Evolutionary conservation across 2,329 filamentous ascomycete species (phyloP).

Genomic region (Aspergillus floridensis): DNA sequence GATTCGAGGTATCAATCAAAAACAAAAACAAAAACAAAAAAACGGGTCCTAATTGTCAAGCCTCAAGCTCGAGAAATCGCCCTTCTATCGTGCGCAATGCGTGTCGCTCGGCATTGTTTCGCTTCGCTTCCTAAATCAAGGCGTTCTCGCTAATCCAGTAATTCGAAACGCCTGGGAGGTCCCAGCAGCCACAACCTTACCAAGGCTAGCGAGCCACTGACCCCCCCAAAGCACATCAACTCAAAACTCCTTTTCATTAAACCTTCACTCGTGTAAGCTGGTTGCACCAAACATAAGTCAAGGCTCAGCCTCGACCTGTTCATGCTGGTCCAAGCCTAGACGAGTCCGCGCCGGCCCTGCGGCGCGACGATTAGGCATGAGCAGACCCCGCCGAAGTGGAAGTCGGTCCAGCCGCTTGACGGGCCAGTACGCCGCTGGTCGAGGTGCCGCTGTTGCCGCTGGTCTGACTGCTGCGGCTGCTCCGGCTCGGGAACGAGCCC

Average conservation of each 20-base stretch:
- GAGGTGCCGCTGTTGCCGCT: constrained; percentile 27
- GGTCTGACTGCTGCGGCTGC: constrained; percentile 31
- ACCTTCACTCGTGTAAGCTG: neutral
- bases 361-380: constrained; percentile 1
- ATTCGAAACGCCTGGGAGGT: constrained; percentile 8
- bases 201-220: neutral
- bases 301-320: neutral
- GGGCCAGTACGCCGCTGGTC: constrained; percentile 19
- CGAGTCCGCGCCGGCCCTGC: neutral
- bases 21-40: neutral
- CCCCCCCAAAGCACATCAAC: neutral
- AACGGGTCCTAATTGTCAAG: neutral
- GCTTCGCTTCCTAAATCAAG: constrained; percentile 7
- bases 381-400: constrained; percentile 13
- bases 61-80: constrained; percentile 5
- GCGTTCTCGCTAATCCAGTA: constrained; percentile 6
- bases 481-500: constrained; percentile 23
- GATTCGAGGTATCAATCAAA: neutral
- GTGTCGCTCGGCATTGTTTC: neutral
- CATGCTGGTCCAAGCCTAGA: neutral
- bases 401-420: constrained; percentile 20
- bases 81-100: neutral
- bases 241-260: neutral
- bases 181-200: neutral
- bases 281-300: neutral